Evolutionary conservation across 2,329 filamentous ascomycete species (phyloP), one percentile per base, ranked within the genome.

Genomic region (Xylariaceae sp.): DNA sequence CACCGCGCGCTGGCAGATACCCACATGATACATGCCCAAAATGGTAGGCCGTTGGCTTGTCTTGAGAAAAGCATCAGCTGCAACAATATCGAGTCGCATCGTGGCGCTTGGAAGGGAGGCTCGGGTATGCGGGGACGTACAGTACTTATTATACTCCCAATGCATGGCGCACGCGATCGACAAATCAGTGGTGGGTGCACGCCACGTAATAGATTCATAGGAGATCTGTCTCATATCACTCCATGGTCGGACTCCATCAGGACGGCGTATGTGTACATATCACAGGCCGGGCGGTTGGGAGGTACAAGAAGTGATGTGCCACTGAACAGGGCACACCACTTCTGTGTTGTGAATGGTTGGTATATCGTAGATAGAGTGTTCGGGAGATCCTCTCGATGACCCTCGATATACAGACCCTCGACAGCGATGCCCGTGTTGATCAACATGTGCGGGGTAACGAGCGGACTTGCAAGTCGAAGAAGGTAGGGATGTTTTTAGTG

Each of bases 121-220:
- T 59, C 52, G 47, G 35, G 13, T 52, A 61, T 59, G 59, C 59
- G 59, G 56, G 56, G 59, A 48, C 37, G 3, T 34, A 15, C 15
- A 53, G 30, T 18, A 5, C 13, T 47, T 56, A 37, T 47, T 13
- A 53, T 39, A 44, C 13, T 45, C 5, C 42, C 17, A 48, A 44
- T 54, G 49, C 48, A 52, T 50, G 53, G 35, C 50, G 52, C 18
- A 13, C 10, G 13, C 42, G 42, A 45, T 45, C 13, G 42, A 45
- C 42, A 45, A 45, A 10, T 45, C 42, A n/a, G 42, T 45, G 11
- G 42, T 10, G 37, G 13, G 37, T 45, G 42, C 10, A 15, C 42
- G 42, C 17, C 15, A 54, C 39, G 52, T 39, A 51, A 45, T 15
- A 45, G 42, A 45, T 45, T 45, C 42, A 45, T 13, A 45, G 10